phyloP scores from a whole-genome alignment of 2,329 filamentous ascomycete genomes.

The Fusarium marasasianum region DNA sequence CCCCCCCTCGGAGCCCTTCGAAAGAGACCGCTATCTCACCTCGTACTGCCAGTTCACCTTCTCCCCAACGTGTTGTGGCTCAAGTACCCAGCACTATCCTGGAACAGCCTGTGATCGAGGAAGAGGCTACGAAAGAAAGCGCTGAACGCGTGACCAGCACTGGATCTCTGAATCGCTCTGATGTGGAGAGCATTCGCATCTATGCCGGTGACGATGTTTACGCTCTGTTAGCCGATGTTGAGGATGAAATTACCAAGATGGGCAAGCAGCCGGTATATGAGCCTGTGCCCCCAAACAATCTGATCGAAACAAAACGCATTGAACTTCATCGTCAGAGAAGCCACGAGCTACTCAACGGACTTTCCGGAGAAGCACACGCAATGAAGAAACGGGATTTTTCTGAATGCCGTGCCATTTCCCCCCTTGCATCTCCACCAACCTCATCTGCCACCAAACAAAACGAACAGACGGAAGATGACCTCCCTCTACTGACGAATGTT shows the following conservation, averaged over 20 bases:
- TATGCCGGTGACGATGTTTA: slow-evolving; percentile 76
- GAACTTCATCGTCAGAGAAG: slow-evolving; percentile 60
- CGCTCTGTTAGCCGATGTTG: slow-evolving; percentile 72
- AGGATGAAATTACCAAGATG: slow-evolving; percentile 56
- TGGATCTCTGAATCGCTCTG: slow-evolving; percentile 48
- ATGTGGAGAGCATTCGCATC: slow-evolving; percentile 72
- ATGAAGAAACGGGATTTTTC: slow-evolving; percentile 39
- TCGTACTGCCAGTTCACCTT: slow-evolving; percentile 53
- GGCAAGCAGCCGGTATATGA: slow-evolving; percentile 35
- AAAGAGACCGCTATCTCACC: slow-evolving; percentile 51
- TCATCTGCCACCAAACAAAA: slow-evolving; percentile 28
- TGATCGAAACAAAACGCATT: slow-evolving; percentile 45
- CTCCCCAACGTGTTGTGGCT: slow-evolving; percentile 61
- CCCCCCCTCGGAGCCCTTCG: slow-evolving; percentile 68
- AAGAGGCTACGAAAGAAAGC: slow-evolving; percentile 44
- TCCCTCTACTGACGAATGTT: slow-evolving; percentile 59
- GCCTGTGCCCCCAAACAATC: neutral
- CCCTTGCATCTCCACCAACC: slow-evolving; percentile 50
- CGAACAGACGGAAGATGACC: slow-evolving; percentile 41
- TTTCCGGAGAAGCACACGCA: slow-evolving; percentile 33
- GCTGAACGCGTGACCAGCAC: slow-evolving; percentile 41
- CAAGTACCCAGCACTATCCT: slow-evolving; percentile 66
- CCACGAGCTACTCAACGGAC: slow-evolving; percentile 59
- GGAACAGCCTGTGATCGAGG: slow-evolving; percentile 60
- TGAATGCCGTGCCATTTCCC: slow-evolving; percentile 34